phyloP scores from a whole-genome alignment of 495 filamentous ascomycete genomes.

The Penicillium psychrofluorescens region DNA sequence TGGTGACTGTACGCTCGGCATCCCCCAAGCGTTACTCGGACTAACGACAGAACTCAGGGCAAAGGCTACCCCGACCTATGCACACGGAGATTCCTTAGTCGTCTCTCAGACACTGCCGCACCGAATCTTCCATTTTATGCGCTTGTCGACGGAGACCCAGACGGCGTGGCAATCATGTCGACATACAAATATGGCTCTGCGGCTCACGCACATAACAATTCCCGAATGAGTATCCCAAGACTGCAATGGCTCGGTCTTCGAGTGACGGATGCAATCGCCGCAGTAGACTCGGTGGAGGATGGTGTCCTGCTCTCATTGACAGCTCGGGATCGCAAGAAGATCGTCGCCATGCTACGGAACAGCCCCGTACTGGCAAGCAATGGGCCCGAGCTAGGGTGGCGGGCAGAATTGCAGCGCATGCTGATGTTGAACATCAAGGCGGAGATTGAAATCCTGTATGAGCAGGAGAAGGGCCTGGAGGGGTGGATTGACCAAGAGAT shows the following conservation, averaged over 20 bases:
- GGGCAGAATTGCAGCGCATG: constrained; percentile 74
- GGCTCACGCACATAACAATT: constrained; percentile 63
- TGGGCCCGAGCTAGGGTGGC: constrained; percentile 47
- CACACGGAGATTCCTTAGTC: constrained; percentile 59
- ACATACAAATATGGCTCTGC: constrained; percentile 83
- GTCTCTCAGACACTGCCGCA: constrained; percentile 17
- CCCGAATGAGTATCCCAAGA: constrained; percentile 44
- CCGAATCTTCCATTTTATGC: constrained; percentile 47
- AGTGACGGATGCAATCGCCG: constrained; percentile 46
- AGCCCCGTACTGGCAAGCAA: constrained; percentile 37
- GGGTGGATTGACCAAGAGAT: constrained; percentile 54
- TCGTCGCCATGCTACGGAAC: constrained; percentile 55
- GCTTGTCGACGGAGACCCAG: constrained; percentile 80
- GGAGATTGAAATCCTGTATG: constrained; percentile 80
- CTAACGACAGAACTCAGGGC: constrained; percentile 31
- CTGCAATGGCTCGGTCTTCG: constrained; percentile 72
- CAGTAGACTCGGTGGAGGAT: constrained; percentile 13
- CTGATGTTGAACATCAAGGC: constrained; percentile 79
- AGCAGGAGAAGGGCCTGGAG: constrained; percentile 48
- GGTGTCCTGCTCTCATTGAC: constrained; percentile 49
- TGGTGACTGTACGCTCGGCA: constrained; percentile 53
- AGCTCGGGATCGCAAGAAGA: constrained; percentile 60
- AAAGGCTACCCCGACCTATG: constrained; percentile 91
- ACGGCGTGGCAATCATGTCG: constrained; percentile 78
- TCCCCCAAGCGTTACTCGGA: neutral